Evolutionary conservation across 1,139 yeast species (phyloP).

Genomic region (Hemisphaericaspora xylofermentans): DNA sequence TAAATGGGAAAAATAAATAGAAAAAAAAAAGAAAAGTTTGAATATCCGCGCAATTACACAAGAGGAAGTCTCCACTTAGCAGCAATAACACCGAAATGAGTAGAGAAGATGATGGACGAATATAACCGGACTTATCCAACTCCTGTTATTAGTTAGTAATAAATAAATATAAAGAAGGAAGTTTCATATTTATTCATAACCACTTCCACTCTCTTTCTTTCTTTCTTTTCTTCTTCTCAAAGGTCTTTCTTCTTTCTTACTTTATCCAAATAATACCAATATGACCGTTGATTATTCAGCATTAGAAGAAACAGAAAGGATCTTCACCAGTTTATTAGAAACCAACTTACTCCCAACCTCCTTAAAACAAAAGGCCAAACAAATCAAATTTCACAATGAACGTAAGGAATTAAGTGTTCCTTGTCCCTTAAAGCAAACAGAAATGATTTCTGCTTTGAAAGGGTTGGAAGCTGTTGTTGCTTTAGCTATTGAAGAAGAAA

Average conservation of each 20-base stretch:
- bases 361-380: slow-evolving; percentile 15
- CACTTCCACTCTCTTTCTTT: too few species aligned
- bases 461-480: slow-evolving; percentile 27
- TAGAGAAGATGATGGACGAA: too few species aligned
- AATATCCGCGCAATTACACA: too few species aligned
- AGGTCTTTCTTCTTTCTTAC: not conserved
- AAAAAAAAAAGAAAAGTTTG: too few species aligned
- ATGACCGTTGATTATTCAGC: slow-evolving; percentile 15
- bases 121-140: too few species aligned
- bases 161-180: too few species aligned
- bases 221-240: not conserved
- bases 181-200: too few species aligned
- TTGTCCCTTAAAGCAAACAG: slow-evolving; percentile 29
- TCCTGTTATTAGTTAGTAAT: too few species aligned
- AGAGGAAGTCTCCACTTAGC: too few species aligned
- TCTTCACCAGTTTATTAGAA: slow-evolving; percentile 17
- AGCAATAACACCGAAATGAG: too few species aligned
- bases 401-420: slow-evolving; percentile 21
- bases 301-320: slow-evolving; percentile 17
- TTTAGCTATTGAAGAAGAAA: slow-evolving; percentile 19
- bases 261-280: not conserved
- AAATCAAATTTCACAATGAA: slow-evolving; percentile 18
- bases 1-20: too few species aligned
- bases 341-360: slow-evolving; percentile 20
- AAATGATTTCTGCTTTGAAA: slow-evolving; percentile 28